Conservation (phyloP, 2,329 filamentous ascomycete species). For the Pyricularia sp. region DNA sequence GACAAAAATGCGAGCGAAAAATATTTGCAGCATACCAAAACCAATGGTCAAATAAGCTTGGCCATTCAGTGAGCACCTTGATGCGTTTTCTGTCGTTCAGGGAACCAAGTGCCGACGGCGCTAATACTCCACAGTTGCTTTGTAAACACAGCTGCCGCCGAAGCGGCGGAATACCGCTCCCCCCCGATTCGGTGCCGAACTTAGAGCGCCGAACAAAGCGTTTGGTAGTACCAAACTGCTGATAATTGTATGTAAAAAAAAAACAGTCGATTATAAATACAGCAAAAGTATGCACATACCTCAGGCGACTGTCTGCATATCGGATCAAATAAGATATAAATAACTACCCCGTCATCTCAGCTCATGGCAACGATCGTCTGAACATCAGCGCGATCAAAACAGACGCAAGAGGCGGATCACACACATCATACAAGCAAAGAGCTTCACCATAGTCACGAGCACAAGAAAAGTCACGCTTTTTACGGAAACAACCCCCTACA, state of each 20-base stretch:
- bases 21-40: neutral
- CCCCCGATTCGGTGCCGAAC: too few relatives aligned
- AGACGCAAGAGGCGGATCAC: neutral
- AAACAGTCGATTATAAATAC: neutral
- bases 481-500: neutral
- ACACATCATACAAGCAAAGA: neutral
- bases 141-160: too few relatives aligned
- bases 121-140: neutral
- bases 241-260: neutral
- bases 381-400: neutral
- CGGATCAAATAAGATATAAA: neutral
- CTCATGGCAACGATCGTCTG: neutral
- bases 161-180: too few relatives aligned
- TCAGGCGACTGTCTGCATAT: neutral
- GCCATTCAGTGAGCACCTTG: neutral
- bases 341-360: neutral
- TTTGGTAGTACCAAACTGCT: neutral
- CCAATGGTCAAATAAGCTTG: neutral
- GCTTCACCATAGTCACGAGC: neutral
- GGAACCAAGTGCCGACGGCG: neutral
- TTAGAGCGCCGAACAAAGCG: neutral
- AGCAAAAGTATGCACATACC: neutral
- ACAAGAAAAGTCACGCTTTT: neutral
- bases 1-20: neutral
- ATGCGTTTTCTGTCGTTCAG: neutral